Evolutionary conservation across 495 filamentous ascomycete genomes (phyloP).

Genomic region (Penicillium cosmopolitanum): DNA sequence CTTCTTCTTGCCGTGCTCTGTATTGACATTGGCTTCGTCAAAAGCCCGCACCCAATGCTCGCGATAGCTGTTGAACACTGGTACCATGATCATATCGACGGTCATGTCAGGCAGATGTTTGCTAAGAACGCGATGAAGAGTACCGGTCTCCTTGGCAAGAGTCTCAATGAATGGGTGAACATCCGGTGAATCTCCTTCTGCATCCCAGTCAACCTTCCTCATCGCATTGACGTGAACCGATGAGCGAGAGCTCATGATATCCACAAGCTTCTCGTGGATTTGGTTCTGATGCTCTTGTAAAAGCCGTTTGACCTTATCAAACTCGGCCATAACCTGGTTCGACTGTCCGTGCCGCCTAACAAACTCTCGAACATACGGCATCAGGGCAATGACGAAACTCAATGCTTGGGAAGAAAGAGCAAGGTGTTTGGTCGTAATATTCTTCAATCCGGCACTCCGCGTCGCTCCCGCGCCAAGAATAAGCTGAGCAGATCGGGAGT

Average conservation of each 20-base stretch:
- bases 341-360: constrained; percentile 75
- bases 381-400: constrained; percentile 82
- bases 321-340: constrained; percentile 76
- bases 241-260: constrained; percentile 89
- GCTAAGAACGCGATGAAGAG: constrained; percentile 82
- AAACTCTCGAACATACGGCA: constrained; percentile 91
- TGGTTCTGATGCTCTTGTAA: constrained; percentile 92
- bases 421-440: constrained; percentile 95
- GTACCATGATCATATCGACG: constrained; percentile 83
- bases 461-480: constrained; percentile 95
- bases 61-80: constrained; percentile 85
- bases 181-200: constrained; percentile 34
- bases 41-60: constrained; percentile 81
- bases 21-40: constrained; percentile 64
- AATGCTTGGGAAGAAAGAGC: constrained; percentile 89
- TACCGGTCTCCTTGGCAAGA: constrained; percentile 84
- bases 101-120: constrained; percentile 82
- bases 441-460: constrained; percentile 85
- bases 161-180: constrained; percentile 87
- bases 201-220: constrained; percentile 77
- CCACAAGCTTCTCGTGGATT: constrained; percentile 93
- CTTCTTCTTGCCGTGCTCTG: constrained; percentile 71
- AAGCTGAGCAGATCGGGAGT: constrained; percentile 89
- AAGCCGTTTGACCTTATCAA: constrained; percentile 86
- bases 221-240: constrained; percentile 72